Evolutionary conservation across 2,329 filamentous ascomycete species (phyloP).

Genomic region (Exophiala phaeomuriformis): DNA sequence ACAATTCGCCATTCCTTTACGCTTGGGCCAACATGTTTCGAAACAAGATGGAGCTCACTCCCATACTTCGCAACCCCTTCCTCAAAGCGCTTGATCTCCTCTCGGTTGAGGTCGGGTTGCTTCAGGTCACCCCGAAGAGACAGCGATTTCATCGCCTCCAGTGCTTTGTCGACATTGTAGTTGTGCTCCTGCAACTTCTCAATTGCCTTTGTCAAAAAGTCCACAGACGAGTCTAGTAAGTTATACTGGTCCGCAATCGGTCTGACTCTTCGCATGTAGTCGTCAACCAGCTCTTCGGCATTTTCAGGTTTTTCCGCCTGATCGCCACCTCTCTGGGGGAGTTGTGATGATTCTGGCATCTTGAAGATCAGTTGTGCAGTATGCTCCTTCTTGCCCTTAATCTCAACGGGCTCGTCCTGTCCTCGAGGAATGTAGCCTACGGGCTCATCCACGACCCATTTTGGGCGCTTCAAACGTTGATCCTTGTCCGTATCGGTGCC

Average conservation of each 20-base stretch:
- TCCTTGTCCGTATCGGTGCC: conserved; percentile 75
- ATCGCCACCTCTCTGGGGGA: conserved; percentile 41
- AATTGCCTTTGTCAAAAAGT: conserved; percentile 77
- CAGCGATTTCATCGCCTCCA: conserved; percentile 61
- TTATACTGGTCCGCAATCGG: conserved; percentile 58
- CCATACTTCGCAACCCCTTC: conserved; percentile 85
- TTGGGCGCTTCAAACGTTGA: conserved; percentile 72
- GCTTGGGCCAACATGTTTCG: conserved; percentile 73
- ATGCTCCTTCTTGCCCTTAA: conserved; percentile 61
- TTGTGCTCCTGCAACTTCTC: conserved; percentile 63
- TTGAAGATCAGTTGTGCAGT: conserved; percentile 74
- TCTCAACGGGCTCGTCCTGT: conserved; percentile 59
- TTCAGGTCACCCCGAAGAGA: conserved; percentile 67
- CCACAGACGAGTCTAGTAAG: conserved; percentile 70
- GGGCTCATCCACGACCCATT: conserved; percentile 90
- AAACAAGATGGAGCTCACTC: conserved; percentile 78
- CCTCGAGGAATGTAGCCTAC: conserved; percentile 77
- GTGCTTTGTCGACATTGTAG: conserved; percentile 63
- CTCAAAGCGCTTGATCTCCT: conserved; percentile 84
- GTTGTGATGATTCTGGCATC: conserved; percentile 53
- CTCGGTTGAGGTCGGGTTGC: conserved; percentile 69
- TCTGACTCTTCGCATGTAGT: conserved; percentile 67
- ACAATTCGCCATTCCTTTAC: conserved; percentile 73
- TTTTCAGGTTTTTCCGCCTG: conserved; percentile 35
- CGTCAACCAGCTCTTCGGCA: conserved; percentile 56